Evolutionary conservation across 2,329 filamentous ascomycete species (phyloP), one percentile per base, ranked within the genome.

Genomic region (Stachybotrys elegans): DNA sequence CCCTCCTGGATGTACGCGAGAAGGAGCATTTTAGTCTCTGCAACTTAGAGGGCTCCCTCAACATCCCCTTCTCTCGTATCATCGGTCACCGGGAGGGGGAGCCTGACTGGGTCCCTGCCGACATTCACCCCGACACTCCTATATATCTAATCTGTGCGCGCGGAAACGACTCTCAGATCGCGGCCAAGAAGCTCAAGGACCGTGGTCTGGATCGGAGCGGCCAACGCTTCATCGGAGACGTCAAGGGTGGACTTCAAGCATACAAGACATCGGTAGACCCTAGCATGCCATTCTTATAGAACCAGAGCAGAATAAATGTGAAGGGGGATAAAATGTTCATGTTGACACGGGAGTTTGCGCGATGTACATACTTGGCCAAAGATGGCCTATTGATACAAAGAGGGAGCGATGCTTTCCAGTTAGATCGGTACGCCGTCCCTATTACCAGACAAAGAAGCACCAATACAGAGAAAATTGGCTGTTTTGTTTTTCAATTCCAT

Each of bases 1-100:
- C 88, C 1, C 66, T 96, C 3, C 63, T 97, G 3, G 93, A 97
- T 52, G 89, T 95, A 1, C 76, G 93, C 3, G 89, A 95, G 53
- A 81, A 81, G 55, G 86, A 89, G 22, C 88, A 95, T 48, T 96
- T 88, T 52, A 84, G 86, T 14, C 82, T 97, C 36, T 90, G 85
- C 50, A 82, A 75, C 48, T 72, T 98, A 7, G 71, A 81, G 0
- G 86, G 86, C 0, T 88, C 88, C 21, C 67, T 94, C 41, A 96
- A 89, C 53, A 62, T 90, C 1, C 86, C 69, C 0, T 61, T 71
- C 5, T 58, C 64, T 20, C 56, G 81, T 0, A 86, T 84, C 56
- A 85, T 80, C 12, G 70, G 64, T 1, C 66, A 79, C 14, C 68
- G 72, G 31, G 55, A 49, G 22, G 44, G 58, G 4, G 42, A 55